Base-by-base conservation (phyloP, 2,329 filamentous ascomycete species). In the Fusarium sp. region DNA sequence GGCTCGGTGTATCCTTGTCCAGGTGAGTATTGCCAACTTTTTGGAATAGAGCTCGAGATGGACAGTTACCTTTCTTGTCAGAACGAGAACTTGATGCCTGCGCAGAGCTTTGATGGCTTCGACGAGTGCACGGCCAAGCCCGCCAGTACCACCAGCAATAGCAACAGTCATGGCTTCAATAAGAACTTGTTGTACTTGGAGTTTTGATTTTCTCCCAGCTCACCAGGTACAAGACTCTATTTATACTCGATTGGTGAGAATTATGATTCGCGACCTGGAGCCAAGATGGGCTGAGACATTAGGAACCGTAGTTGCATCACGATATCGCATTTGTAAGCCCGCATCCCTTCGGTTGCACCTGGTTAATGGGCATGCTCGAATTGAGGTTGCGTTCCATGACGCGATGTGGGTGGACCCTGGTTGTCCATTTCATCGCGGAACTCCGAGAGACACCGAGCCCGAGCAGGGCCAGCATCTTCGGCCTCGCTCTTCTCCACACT, bases 1-100 rank as follows among this genome's bases (percentile, higher is more conserved):
- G 37, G 37, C 37, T 17, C 17, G 37, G 37, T 10, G 37, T 40
- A 4, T 40, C 63, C 14, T 77, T 60, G 2, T 60, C 10, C 56
- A 43, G 3, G 30, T n/a, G 3, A 25, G 17, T 9, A 50, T 62
- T 20, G 17, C 35, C 65, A 54, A n/a, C 17, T 9, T 32, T 32
- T 3, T 11, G 30, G 6, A 61, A 17, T 6, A 10, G 4, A 12
- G 22, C 12, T 52, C 17, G 37, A 14, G 15, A 6, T 32, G 25
- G 14, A 8, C 2, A 50, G 14, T 50, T 25, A 79, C 85, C 72
- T 82, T 83, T 47, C 86, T 82, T 22, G 82, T 79, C 8, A 87
- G 70, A 6, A 86, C 79, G 57, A 84, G 78, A n/a, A 86, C 79
- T n/a, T 84, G 68, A 62, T 86, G 80, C 57, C 82, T 82, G 87